phyloP scores from a whole-genome alignment of 345 rosid genomes.

The Rhizophora apiculata region DNA sequence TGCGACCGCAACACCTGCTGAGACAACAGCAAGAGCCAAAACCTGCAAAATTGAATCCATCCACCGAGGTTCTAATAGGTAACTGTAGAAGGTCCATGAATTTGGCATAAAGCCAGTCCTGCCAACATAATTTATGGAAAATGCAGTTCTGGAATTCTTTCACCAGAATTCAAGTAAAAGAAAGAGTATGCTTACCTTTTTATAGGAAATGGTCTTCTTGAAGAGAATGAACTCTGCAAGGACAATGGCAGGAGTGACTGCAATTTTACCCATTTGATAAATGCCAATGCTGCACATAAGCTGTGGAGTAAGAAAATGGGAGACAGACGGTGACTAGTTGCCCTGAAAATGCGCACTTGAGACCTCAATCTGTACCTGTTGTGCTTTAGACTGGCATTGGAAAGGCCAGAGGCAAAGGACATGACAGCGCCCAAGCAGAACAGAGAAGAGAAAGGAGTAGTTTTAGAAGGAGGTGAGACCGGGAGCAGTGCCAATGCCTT shows the following conservation, averaged over 20 bases:
- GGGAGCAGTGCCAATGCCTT: constrained; percentile 72
- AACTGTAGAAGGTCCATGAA: no score
- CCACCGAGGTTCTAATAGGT: no score
- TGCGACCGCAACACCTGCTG: constrained; percentile 84
- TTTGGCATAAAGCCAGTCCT: no score
- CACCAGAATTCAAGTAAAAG: not conserved
- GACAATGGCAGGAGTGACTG: constrained; percentile 92
- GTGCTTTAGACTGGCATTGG: constrained; percentile 83
- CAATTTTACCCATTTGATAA: constrained; percentile 97
- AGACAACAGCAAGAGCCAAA: constrained; percentile 62
- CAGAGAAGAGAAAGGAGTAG: constrained; percentile 78
- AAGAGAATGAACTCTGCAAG: constrained; percentile 71
- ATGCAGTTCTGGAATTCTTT: not conserved
- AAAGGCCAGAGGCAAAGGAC: constrained; percentile 96
- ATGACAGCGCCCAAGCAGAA: constrained; percentile 77
- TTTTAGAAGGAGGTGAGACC: constrained; percentile 74
- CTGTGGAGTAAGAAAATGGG: constrained; percentile 19
- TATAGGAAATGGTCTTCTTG: constrained; percentile 56
- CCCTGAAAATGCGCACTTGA: not conserved
- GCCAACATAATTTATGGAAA: not conserved
- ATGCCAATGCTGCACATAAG: constrained; percentile 70
- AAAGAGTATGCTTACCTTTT: constrained; percentile 40
- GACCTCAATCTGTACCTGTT: constrained; percentile 51
- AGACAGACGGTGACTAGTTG: not conserved
- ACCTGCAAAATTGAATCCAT: constrained; percentile 41